phyloP scores from a whole-genome alignment of 495 filamentous ascomycete species.

The Clavariopsis aquatica region DNA sequence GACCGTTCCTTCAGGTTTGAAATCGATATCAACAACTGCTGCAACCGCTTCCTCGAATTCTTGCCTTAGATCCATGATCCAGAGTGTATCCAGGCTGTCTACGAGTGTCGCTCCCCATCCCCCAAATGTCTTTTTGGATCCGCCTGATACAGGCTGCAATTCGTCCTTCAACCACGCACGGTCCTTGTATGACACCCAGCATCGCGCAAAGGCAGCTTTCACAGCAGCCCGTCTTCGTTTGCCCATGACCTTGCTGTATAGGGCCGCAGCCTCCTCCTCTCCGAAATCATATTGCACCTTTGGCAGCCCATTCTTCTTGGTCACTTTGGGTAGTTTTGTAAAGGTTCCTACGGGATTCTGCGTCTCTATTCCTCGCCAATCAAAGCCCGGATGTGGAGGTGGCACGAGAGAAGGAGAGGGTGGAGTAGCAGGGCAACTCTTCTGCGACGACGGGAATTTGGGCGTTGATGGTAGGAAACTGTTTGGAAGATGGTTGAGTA shows the following conservation, averaged over 20 bases:
- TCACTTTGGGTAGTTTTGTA: constrained; percentile 6
- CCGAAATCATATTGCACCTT: constrained; percentile 26
- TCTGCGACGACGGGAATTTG: constrained; percentile 7
- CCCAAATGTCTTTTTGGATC: constrained; percentile 47
- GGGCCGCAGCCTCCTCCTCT: neutral
- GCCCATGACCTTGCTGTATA: constrained; percentile 15
- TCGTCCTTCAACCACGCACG: constrained; percentile 83
- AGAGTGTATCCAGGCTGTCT: constrained; percentile 44
- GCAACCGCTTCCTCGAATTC: constrained; percentile 43
- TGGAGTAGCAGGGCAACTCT: constrained; percentile 10
- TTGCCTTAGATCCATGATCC: constrained; percentile 45
- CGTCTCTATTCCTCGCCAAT: constrained; percentile 20
- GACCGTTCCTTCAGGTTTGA: constrained; percentile 28
- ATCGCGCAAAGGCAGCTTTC: constrained; percentile 64
- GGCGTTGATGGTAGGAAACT: constrained; percentile 1
- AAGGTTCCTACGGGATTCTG: constrained; percentile 18
- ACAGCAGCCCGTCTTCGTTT: constrained; percentile 54
- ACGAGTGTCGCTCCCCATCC: constrained; percentile 47
- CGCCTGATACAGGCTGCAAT: constrained; percentile 64
- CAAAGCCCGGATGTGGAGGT: constrained; percentile 1
- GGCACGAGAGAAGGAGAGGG: constrained; percentile 9
- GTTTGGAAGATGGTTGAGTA: neutral
- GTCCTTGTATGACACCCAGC: constrained; percentile 74
- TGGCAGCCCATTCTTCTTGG: constrained; percentile 3
- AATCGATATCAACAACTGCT: constrained; percentile 45